phyloP scores from a whole-genome alignment of 2,329 filamentous ascomycete species.

The Rhynchosporium secalis region DNA sequence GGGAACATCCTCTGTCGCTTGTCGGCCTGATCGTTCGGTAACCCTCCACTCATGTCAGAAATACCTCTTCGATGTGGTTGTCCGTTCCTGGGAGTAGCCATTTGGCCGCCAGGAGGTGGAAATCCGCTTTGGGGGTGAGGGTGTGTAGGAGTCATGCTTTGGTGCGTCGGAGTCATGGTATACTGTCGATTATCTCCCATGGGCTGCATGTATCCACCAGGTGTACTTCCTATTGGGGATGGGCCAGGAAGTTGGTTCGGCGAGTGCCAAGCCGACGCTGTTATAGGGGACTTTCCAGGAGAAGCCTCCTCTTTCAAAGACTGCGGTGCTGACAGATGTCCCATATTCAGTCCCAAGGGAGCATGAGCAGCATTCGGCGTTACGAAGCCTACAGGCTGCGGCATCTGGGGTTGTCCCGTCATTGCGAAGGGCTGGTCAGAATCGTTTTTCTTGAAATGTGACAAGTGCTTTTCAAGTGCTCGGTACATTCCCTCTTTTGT shows the following conservation, averaged over 20 bases:
- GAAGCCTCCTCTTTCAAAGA: conserved; percentile 39
- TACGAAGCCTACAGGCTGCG: conserved; percentile 33
- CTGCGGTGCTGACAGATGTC: conserved; percentile 34
- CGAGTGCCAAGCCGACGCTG: conserved; percentile 38
- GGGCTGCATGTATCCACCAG: conserved; percentile 32
- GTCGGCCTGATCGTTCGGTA: conserved; percentile 35
- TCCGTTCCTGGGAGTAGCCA: conserved; percentile 29
- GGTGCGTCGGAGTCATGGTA: not conserved
- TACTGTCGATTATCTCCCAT: conserved; percentile 37
- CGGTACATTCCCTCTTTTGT: conserved; percentile 83
- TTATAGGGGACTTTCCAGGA: conserved; percentile 39
- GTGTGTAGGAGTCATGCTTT: conserved; percentile 33
- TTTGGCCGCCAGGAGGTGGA: conserved; percentile 25
- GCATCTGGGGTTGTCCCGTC: conserved; percentile 26
- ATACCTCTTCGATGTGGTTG: conserved; percentile 35
- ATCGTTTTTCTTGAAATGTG: conserved; percentile 72
- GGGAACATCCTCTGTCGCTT: conserved; percentile 40
- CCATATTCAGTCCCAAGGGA: conserved; percentile 37
- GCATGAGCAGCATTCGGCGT: conserved; percentile 31
- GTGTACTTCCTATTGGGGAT: conserved; percentile 34
- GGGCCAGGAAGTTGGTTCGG: conserved; percentile 36
- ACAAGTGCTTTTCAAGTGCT: conserved; percentile 84
- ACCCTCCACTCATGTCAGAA: conserved; percentile 35
- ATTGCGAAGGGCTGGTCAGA: conserved; percentile 24
- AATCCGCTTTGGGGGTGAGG: conserved; percentile 31